These are phyloP conservation scores for Hydnum rufescens DNA, from an alignment of 768 basidiomycete species.

Conservation along the genomic window DNA sequence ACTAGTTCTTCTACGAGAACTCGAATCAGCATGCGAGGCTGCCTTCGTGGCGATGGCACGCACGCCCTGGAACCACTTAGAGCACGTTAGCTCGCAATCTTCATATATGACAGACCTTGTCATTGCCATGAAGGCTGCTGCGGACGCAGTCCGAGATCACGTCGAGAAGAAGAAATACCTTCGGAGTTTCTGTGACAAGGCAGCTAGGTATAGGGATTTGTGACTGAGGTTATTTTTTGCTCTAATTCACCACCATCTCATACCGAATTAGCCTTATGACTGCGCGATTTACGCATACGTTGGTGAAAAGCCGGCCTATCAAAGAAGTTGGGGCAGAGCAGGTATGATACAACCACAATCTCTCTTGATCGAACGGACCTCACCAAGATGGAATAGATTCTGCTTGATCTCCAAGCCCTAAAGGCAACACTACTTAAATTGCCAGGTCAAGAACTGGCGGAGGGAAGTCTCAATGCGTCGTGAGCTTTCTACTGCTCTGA, in stretches of 20 bases:
- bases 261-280: conserved; percentile 41
- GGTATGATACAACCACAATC: conserved; percentile 22
- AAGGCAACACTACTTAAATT: conserved; percentile 68
- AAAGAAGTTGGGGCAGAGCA: conserved; percentile 92
- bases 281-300: conserved; percentile 69
- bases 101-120: conserved; percentile 62
- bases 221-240: background rate
- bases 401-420: conserved; percentile 78
- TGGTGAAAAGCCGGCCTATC: conserved; percentile 80
- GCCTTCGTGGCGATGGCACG: conserved; percentile 58
- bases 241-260: background rate
- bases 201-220: conserved; percentile 42
- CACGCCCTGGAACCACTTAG: conserved; percentile 56
- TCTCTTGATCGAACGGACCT: background rate
- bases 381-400: conserved; percentile 27
- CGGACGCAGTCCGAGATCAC: conserved; percentile 54
- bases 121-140: conserved; percentile 50
- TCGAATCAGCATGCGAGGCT: conserved; percentile 68
- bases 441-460: conserved; percentile 33
- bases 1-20: conserved; percentile 55
- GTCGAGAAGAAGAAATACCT: conserved; percentile 92
- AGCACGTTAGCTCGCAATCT: conserved; percentile 75
- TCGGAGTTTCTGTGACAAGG: conserved; percentile 84
- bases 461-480: conserved; percentile 5
- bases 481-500: background rate